Evolutionary conservation across 1,284 basidiomycete species (phyloP), one percentile per base, ranked within the genome.

Genomic region (Moesziomyces sp.): DNA sequence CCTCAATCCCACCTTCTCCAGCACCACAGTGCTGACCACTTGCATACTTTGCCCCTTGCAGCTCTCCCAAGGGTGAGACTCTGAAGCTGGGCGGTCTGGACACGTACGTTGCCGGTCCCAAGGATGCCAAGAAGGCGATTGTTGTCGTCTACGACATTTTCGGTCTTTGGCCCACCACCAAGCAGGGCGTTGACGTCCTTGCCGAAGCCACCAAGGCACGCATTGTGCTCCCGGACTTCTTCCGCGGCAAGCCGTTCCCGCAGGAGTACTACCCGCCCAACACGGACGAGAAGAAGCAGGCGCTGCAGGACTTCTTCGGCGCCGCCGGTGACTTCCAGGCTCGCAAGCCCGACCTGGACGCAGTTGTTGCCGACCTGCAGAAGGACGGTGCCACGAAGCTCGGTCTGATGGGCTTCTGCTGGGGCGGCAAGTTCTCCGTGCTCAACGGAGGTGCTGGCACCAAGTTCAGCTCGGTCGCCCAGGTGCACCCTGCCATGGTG

Each of bases 151-250:
- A 86, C 74, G 89, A 91, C 78, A 90, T 90, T 75, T 90, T 91
- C 72, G 89, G 89, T 86, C 89, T 76, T 77, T 78, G 76, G 59
- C 84, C 86, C 35, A 86, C 87, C 74, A 86, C 85, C 57, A 74
- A 86, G 58, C 87, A 87, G 74, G 86, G 86, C 77, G 79, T 74
- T 35, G 90, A 91, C 79, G 87, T 90, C 52, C 86, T 91, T 57
- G 88, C 89, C 10, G 77, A 79, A 6, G 58, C 74, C n/a, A 73
- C 72, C 68, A 78, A 79, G 57, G 58, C 79, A 62, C 79, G 86
- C 26, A 88, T 90, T 18, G 86, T 89, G 74, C 89, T 90, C 88
- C 89, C 89, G 30, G 89, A 90, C 83, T 89, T 90, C 82, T 89
- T 90, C 82, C 88, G 88, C 18, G 80, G 86, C 57, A 84, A 83